Percentiles rank a stretch among this genome's conserved stretches.
phyloP scores from a whole-genome alignment of 805 yeast species.

The Kodamaea jinghongensis region DNA sequence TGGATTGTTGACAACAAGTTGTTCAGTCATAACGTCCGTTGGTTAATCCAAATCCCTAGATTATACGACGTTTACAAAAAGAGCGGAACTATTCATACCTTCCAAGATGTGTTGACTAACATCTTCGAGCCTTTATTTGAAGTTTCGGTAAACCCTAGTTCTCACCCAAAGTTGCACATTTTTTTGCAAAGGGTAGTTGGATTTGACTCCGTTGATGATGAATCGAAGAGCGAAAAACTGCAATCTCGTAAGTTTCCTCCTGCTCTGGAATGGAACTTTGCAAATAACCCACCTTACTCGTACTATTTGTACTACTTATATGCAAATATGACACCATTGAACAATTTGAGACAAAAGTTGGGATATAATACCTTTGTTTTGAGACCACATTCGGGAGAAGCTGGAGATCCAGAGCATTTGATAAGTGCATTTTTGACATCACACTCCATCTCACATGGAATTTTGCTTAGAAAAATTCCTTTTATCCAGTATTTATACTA shows the following conservation, averaged over 20 bases:
- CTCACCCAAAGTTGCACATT: constrained; percentile 87
- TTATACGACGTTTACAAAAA: constrained; percentile 85
- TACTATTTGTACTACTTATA: constrained; percentile 88
- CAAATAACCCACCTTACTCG: constrained; percentile 94
- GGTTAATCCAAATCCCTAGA: constrained; percentile 96
- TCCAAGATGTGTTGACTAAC: constrained; percentile 75
- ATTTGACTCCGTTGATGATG: constrained; percentile 98
- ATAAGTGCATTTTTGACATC: constrained; percentile 85
- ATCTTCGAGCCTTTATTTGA: constrained; percentile 87
- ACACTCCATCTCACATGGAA: constrained; percentile 95
- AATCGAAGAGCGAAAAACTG: constrained; percentile 83
- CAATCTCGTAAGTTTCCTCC: constrained; percentile 74
- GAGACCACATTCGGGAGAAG: constrained; percentile 98
- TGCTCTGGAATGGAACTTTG: constrained; percentile 78
- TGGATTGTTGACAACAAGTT: constrained; percentile 95
- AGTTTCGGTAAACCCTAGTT: constrained; percentile 77
- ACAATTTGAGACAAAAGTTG: constrained; percentile 73
- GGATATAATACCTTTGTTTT: constrained; percentile 88
- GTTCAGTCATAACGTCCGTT: constrained; percentile 89
- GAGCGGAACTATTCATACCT: constrained; percentile 63
- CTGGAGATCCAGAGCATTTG: constrained; percentile 99
- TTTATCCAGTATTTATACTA: constrained; percentile 91
- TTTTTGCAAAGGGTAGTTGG: constrained; percentile 95
- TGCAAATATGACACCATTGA: constrained; percentile 82
- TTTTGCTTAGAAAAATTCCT: constrained; percentile 87